These are phyloP conservation scores for Alternaria ethzedia DNA, from an alignment of 2,329 filamentous ascomycete genomes.

Conservation along the genomic window DNA sequence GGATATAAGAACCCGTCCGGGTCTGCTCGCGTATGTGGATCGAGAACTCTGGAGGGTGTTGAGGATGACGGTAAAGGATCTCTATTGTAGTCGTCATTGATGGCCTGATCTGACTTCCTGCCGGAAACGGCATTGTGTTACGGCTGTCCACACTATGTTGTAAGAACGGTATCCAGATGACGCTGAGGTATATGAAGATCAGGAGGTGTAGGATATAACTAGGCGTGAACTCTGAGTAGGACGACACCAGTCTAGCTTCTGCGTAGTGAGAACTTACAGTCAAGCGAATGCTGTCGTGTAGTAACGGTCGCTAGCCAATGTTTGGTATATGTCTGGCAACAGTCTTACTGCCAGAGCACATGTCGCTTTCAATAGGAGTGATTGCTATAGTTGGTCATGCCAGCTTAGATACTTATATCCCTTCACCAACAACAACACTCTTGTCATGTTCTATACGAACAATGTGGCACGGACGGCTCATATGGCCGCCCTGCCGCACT, in stretches of 20 bases:
- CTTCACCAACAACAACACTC: not conserved
- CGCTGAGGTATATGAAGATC: not conserved
- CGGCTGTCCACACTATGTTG: not conserved
- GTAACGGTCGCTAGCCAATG: not conserved
- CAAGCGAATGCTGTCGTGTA: not conserved
- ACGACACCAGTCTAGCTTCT: not conserved
- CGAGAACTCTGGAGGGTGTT: too few species aligned
- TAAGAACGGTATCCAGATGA: not conserved
- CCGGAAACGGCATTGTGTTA: not conserved
- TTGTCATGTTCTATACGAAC: conserved; percentile 14
- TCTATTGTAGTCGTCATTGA: too few species aligned
- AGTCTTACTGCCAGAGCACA: not conserved
- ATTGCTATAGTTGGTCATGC: too few species aligned
- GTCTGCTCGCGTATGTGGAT: too few species aligned
- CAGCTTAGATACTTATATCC: not conserved
- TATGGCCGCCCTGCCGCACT: conserved; percentile 26
- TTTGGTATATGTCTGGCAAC: not conserved
- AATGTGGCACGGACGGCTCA: conserved; percentile 26
- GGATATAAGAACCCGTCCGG: too few species aligned
- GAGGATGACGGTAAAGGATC: too few species aligned
- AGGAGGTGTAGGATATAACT: not conserved
- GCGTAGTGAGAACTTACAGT: not conserved
- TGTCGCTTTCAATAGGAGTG: not conserved
- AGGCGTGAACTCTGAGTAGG: not conserved
- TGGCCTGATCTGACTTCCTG: not conserved